These are phyloP conservation scores for Boletus patriciae DNA, from an alignment of 768 basidiomycete species.

Conservation along the genomic window DNA sequence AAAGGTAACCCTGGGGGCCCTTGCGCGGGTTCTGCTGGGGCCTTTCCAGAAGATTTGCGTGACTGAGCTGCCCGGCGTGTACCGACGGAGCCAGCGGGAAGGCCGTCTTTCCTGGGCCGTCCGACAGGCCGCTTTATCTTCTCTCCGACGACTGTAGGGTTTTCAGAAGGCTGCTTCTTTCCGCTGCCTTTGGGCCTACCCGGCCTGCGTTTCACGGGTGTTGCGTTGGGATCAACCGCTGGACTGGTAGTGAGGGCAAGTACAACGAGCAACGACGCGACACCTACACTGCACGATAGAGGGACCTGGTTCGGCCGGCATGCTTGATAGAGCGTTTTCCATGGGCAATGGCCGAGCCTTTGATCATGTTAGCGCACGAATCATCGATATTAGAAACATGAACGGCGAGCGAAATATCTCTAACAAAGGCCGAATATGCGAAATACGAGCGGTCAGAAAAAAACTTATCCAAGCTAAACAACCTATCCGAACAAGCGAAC, in stretches of 20 bases:
- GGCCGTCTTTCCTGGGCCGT: slow-evolving; percentile 76
- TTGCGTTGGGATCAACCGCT: slow-evolving; percentile 29
- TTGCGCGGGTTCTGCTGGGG: slow-evolving; percentile 18
- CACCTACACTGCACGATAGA: slow-evolving; percentile 29
- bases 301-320: slow-evolving; percentile 28
- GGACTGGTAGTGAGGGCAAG: slow-evolving; percentile 6
- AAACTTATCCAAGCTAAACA: slow-evolving; percentile 37
- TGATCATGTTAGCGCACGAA: slow-evolving; percentile 26
- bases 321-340: slow-evolving; percentile 27
- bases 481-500: slow-evolving; percentile 29
- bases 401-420: slow-evolving; percentile 27
- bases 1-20: slow-evolving; percentile 32
- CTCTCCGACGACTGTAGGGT: slow-evolving; percentile 40
- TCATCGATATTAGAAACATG: slow-evolving; percentile 21
- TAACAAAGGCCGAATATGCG: slow-evolving; percentile 36
- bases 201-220: slow-evolving; percentile 62
- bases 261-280: neutral
- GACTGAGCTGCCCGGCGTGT: slow-evolving; percentile 44
- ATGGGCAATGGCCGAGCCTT: slow-evolving; percentile 23
- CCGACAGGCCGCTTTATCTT: slow-evolving; percentile 80
- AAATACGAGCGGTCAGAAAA: slow-evolving; percentile 30
- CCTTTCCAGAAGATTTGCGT: slow-evolving; percentile 39
- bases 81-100: slow-evolving; percentile 71
- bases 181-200: slow-evolving; percentile 80
- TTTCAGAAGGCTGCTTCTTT: slow-evolving; percentile 55